Conservation (phyloP, 805 yeast species). For the Candida yuanshanica region DNA sequence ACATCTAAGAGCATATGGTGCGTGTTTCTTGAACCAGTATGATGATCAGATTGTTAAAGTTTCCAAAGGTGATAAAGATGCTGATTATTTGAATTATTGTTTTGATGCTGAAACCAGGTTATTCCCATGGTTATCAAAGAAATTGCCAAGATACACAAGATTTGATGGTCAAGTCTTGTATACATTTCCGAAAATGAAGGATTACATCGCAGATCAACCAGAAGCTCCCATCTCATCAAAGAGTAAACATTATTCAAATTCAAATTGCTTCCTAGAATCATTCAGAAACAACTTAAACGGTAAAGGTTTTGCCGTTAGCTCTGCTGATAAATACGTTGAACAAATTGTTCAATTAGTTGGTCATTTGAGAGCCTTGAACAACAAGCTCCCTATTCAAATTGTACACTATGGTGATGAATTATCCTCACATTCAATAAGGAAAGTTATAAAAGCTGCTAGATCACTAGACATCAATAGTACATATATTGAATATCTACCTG, state of each 20-base stretch:
- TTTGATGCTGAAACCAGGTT: slow-evolving; percentile 31
- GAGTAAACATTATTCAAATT: background rate
- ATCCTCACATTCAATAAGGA: slow-evolving; percentile 28
- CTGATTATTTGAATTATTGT: slow-evolving; percentile 16
- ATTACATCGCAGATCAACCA: slow-evolving; percentile 4
- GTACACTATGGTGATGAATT: slow-evolving; percentile 31
- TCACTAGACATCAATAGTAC: background rate
- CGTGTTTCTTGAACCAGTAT: slow-evolving; percentile 22
- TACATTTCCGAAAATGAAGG: slow-evolving; percentile 14
- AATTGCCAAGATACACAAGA: slow-evolving; percentile 31
- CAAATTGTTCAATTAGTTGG: slow-evolving; percentile 32
- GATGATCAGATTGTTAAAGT: slow-evolving; percentile 6
- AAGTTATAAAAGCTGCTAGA: slow-evolving; percentile 26
- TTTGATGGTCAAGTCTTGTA: slow-evolving; percentile 29
- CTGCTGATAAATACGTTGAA: slow-evolving; percentile 24
- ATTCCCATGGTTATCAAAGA: slow-evolving; percentile 35
- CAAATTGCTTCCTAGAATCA: slow-evolving; percentile 23
- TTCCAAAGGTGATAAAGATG: background rate
- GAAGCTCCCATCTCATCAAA: background rate
- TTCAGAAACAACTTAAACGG: slow-evolving; percentile 27
- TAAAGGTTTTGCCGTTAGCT: slow-evolving; percentile 28
- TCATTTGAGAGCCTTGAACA: slow-evolving; percentile 30
- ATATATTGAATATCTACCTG: too few species aligned
- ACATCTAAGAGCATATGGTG: slow-evolving; percentile 23
- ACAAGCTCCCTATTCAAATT: slow-evolving; percentile 35